Percentiles rank a stretch among this genome's conserved stretches.
phyloP scores from a whole-genome alignment of 225 moss, liverwort and hornwort genomes.

The Straminergon stramineum region DNA sequence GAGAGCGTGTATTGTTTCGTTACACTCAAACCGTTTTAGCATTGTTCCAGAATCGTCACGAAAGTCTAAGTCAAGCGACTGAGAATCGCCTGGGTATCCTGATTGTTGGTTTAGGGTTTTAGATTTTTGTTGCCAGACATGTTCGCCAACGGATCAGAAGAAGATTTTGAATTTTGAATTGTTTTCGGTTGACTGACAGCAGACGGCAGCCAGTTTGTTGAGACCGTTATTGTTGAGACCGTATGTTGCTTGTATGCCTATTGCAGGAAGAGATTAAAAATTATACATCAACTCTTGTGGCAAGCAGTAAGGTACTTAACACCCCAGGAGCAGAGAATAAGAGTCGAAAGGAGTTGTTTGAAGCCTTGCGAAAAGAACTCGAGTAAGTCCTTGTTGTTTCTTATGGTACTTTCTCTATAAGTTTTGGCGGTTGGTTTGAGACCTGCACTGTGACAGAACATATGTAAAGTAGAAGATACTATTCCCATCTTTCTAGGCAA shows the following conservation, averaged over 20 bases:
- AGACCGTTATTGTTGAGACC: background rate
- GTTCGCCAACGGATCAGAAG: background rate
- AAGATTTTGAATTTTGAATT: background rate
- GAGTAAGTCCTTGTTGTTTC: conserved; percentile 26
- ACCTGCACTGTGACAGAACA: background rate
- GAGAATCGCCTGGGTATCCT: background rate
- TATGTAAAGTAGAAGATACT: background rate
- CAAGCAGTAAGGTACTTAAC: conserved; percentile 58
- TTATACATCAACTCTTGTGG: conserved; percentile 57
- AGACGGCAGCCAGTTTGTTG: background rate
- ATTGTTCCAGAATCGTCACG: background rate
- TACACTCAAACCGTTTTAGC: background rate
- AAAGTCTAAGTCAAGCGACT: background rate
- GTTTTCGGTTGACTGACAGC: background rate
- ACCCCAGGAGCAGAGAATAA: conserved; percentile 64
- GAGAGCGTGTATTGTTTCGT: background rate
- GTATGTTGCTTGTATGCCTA: background rate
- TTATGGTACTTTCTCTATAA: background rate
- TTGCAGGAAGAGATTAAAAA: conserved; percentile 63
- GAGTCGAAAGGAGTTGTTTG: conserved; percentile 68
- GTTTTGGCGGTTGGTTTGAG: background rate
- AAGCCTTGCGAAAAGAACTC: conserved; percentile 71
- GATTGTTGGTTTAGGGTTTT: background rate
- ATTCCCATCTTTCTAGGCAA: background rate
- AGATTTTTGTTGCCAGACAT: background rate